A percentile compares a stretch with the other conserved stretches of the same genome.
These are phyloP conservation scores for Scutellaria galericulata DNA, from an alignment of 257 asterid species.

Conservation along the genomic window DNA sequence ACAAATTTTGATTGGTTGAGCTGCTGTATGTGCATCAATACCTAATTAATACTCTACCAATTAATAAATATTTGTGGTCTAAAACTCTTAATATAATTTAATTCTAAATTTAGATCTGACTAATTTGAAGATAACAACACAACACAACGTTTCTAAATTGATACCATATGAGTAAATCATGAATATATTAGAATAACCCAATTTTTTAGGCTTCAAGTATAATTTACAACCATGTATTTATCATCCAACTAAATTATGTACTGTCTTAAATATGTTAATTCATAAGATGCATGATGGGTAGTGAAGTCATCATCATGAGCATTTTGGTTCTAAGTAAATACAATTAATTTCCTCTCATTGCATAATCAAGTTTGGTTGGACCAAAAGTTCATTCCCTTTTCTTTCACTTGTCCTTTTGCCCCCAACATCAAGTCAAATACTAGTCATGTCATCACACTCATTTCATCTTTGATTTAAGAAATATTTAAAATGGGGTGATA, in stretches of 20 bases:
- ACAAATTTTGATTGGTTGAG: constrained; percentile 24
- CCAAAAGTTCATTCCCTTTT: constrained; percentile 20
- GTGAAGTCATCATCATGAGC: not conserved
- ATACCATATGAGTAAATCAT: too few relatives aligned
- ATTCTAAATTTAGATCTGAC: too few relatives aligned
- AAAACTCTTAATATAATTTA: not conserved
- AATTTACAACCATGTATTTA: too few relatives aligned
- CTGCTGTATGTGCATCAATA: constrained; percentile 22
- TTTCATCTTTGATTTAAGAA: not conserved
- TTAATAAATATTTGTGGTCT: not conserved
- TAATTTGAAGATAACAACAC: too few relatives aligned
- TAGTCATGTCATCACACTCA: constrained; percentile 7
- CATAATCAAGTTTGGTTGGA: not conserved
- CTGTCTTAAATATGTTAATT: not conserved
- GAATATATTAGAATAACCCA: too few relatives aligned
- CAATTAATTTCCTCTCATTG: not conserved
- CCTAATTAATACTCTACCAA: constrained; percentile 25
- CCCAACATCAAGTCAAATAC: constrained; percentile 11
- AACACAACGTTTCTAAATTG: too few relatives aligned
- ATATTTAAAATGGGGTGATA: not conserved
- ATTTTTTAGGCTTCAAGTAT: too few relatives aligned
- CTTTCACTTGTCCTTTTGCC: not conserved
- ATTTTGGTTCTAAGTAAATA: not conserved
- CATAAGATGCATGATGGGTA: not conserved
- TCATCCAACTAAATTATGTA: too few relatives aligned